phyloP scores from a whole-genome alignment of 371 early-diverging fungal species.

The Batkoa obscura region DNA sequence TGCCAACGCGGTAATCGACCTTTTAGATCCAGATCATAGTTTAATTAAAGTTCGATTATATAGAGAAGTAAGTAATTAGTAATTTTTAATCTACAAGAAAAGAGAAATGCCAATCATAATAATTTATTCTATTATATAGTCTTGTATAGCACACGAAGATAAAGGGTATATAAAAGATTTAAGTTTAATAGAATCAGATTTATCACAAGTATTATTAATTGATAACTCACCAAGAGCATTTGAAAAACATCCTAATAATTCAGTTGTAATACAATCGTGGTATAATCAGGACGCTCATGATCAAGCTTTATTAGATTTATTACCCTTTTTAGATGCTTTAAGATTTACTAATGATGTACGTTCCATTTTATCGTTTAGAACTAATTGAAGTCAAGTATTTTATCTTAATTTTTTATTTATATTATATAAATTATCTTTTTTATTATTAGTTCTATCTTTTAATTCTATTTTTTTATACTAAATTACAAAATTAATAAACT shows the following conservation, averaged over 20 bases:
- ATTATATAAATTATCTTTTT: no score
- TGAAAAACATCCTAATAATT: constrained; percentile 68
- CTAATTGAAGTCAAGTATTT: not conserved
- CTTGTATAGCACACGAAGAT: constrained; percentile 22
- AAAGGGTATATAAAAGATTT: constrained; percentile 82
- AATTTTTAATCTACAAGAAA: constrained; percentile 1
- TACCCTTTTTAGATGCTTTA: constrained; percentile 70
- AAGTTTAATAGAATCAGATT: constrained; percentile 52
- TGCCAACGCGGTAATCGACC: constrained; percentile 91
- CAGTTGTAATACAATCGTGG: constrained; percentile 70
- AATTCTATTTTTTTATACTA: no score
- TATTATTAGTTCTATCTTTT: no score
- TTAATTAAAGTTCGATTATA: constrained; percentile 66
- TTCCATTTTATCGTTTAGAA: constrained; percentile 17
- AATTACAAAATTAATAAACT: no score
- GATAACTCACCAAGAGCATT: constrained; percentile 83
- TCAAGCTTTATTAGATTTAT: constrained; percentile 59
- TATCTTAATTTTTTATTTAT: no score
- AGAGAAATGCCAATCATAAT: not conserved
- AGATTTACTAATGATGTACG: constrained; percentile 70
- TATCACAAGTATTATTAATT: constrained; percentile 71
- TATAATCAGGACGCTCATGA: constrained; percentile 47
- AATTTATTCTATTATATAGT: not conserved
- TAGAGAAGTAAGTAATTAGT: constrained; percentile 33
- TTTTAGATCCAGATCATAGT: constrained; percentile 54